A percentile compares a stretch with the other conserved stretches of the same genome.
Conservation (phyloP, 768 basidiomycete species). For the Collybia mongolica region DNA sequence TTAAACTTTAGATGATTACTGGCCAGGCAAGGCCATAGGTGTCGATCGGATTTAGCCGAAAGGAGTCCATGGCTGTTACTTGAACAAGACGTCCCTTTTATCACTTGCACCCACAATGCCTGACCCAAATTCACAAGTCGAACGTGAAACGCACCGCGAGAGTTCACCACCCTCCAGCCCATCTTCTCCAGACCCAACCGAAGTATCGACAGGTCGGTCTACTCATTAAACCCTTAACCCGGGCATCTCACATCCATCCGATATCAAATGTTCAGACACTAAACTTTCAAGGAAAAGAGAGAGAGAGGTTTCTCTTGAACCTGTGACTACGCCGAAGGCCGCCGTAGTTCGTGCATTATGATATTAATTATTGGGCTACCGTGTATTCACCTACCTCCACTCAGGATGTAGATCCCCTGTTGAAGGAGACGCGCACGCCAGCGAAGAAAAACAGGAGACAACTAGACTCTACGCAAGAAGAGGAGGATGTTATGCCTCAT, state of each 20-base stretch:
- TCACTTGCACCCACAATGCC: constrained; percentile 10
- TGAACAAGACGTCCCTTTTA: constrained; percentile 13
- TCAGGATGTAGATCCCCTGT: constrained; percentile 40
- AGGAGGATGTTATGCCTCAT: constrained; percentile 45
- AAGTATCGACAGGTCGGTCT: constrained; percentile 34
- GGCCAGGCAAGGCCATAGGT: neutral
- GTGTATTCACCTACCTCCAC: neutral
- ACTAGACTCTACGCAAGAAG: constrained; percentile 63
- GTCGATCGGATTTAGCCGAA: constrained; percentile 37
- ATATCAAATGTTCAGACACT: constrained; percentile 30
- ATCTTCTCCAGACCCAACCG: constrained; percentile 44
- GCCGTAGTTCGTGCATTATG: constrained; percentile 28
- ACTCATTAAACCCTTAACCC: constrained; percentile 8
- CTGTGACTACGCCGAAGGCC: constrained; percentile 48
- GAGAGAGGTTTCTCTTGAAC: constrained; percentile 76
- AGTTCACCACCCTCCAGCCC: constrained; percentile 36
- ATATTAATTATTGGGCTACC: constrained; percentile 1
- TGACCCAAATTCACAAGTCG: constrained; percentile 13
- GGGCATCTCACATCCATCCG: constrained; percentile 14
- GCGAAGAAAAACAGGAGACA: constrained; percentile 75
- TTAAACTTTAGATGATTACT: no score
- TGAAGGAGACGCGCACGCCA: constrained; percentile 56
- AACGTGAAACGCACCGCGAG: constrained; percentile 9
- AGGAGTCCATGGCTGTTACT: constrained; percentile 11
- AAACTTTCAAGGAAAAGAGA: constrained; percentile 70